Evolutionary conservation across 768 basidiomycete genomes (phyloP).

Genomic region (Neoboletus subvelutipes): DNA sequence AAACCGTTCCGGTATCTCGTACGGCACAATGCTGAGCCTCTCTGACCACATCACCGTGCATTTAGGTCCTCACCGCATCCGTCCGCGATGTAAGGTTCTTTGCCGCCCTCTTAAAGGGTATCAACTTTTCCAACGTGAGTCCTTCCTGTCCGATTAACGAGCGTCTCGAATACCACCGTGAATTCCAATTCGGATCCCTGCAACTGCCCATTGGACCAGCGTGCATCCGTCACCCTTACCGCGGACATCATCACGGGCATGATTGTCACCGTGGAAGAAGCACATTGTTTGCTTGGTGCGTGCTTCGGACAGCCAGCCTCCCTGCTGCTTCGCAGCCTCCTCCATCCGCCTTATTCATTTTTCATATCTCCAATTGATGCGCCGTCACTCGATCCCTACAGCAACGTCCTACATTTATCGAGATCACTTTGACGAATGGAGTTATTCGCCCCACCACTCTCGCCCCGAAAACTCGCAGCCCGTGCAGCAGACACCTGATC

Average conservation of each 20-base stretch:
- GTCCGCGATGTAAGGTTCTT: slow-evolving; percentile 84
- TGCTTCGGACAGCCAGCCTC: slow-evolving; percentile 9
- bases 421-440: slow-evolving; percentile 78
- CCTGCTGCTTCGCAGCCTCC: neutral
- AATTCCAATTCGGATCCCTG: slow-evolving; percentile 9
- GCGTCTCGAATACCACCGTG: neutral
- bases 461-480: slow-evolving; percentile 24
- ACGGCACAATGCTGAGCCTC: neutral
- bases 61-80: slow-evolving; percentile 64
- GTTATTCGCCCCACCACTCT: slow-evolving; percentile 50
- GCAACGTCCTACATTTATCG: slow-evolving; percentile 82
- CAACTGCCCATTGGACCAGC: slow-evolving; percentile 39
- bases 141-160: neutral
- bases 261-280: slow-evolving; percentile 82
- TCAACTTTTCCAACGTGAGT: slow-evolving; percentile 78
- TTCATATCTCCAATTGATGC: neutral
- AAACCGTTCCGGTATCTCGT: slow-evolving; percentile 23
- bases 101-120: slow-evolving; percentile 72
- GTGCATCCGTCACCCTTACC: slow-evolving; percentile 73
- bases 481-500: slow-evolving; percentile 11
- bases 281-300: slow-evolving; percentile 75
- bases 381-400: slow-evolving; percentile 30
- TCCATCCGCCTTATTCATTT: neutral
- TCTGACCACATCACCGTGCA: slow-evolving; percentile 1
- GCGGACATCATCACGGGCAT: slow-evolving; percentile 68